Conservation (phyloP, 1,284 basidiomycete species). For the Sporisorium scitamineum region DNA sequence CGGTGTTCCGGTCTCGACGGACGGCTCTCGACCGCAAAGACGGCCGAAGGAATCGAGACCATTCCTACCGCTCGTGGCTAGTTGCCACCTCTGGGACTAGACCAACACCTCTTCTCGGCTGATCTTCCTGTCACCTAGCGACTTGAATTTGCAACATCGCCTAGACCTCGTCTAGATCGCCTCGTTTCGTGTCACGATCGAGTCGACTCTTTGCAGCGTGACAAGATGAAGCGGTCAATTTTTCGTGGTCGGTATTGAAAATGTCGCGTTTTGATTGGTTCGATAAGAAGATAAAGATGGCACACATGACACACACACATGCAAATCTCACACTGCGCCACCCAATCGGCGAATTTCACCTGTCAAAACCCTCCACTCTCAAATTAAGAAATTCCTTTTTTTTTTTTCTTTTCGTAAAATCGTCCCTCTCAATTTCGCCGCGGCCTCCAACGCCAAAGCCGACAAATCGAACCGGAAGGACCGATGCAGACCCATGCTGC, state of each 20-base stretch:
- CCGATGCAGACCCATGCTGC: background rate
- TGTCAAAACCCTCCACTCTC: background rate
- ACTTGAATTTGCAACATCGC: background rate
- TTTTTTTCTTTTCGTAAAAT: background rate
- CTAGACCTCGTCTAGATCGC: background rate
- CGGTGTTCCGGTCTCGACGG: conserved; percentile 2
- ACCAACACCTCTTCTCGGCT: background rate
- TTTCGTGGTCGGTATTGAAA: conserved; percentile 7
- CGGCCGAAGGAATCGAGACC: background rate
- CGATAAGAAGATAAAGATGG: conserved; percentile 22
- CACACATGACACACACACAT: conserved; percentile 5
- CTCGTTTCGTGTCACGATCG: background rate
- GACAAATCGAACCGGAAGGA: background rate
- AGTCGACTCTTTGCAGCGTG: too few species aligned
- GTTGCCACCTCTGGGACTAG: background rate
- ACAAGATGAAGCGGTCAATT: background rate
- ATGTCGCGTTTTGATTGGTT: conserved; percentile 26
- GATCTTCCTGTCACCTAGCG: background rate
- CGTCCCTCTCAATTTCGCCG: background rate
- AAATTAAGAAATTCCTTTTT: background rate
- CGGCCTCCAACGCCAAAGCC: background rate
- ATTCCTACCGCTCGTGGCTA: background rate
- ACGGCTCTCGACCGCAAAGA: background rate
- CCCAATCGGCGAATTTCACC: conserved; percentile 4
- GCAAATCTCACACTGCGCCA: background rate